Percentiles rank a stretch among this genome's conserved stretches.
These are phyloP conservation scores for Leccinellum luteum DNA, from an alignment of 768 basidiomycete species.

Conservation along the genomic window DNA sequence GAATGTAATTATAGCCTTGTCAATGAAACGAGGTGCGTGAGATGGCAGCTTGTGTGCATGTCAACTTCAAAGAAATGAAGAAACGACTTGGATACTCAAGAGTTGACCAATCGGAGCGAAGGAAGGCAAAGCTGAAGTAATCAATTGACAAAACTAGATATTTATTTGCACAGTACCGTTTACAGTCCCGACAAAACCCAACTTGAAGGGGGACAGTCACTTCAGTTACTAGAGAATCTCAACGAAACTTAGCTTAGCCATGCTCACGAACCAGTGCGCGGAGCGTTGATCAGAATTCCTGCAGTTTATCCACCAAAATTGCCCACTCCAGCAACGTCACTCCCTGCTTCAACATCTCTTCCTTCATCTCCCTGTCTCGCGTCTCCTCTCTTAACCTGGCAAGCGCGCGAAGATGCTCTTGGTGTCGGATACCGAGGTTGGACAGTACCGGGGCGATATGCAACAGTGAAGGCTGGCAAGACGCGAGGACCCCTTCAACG, in stretches of 20 bases:
- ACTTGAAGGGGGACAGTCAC: too few species aligned
- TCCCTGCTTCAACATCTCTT: slow-evolving; percentile 64
- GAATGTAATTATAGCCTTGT: too few species aligned
- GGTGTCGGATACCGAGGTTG: slow-evolving; percentile 54
- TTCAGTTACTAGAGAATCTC: not conserved
- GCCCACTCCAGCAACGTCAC: slow-evolving; percentile 79
- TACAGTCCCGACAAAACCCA: too few species aligned
- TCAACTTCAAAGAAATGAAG: too few species aligned
- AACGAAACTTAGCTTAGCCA: not conserved
- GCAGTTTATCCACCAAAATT: slow-evolving; percentile 65
- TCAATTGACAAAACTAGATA: too few species aligned
- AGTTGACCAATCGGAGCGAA: too few species aligned
- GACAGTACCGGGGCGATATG: slow-evolving; percentile 60
- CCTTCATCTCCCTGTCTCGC: slow-evolving; percentile 65
- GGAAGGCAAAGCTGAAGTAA: too few species aligned
- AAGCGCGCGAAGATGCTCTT: slow-evolving; percentile 64
- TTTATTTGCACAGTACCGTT: too few species aligned
- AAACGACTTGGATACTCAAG: too few species aligned
- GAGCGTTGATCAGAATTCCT: slow-evolving; percentile 26
- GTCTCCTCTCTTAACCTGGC: slow-evolving; percentile 61
- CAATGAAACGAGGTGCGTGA: too few species aligned
- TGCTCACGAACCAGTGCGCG: not conserved
- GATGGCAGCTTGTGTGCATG: too few species aligned
- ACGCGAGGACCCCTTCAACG: slow-evolving; percentile 52
- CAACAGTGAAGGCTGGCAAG: slow-evolving; percentile 62